Percentiles rank a stretch among this genome's conserved stretches.
Evolutionary conservation across 225 moss, liverwort and hornwort genomes (phyloP).

Genomic region (Sphagnum tenellum): DNA sequence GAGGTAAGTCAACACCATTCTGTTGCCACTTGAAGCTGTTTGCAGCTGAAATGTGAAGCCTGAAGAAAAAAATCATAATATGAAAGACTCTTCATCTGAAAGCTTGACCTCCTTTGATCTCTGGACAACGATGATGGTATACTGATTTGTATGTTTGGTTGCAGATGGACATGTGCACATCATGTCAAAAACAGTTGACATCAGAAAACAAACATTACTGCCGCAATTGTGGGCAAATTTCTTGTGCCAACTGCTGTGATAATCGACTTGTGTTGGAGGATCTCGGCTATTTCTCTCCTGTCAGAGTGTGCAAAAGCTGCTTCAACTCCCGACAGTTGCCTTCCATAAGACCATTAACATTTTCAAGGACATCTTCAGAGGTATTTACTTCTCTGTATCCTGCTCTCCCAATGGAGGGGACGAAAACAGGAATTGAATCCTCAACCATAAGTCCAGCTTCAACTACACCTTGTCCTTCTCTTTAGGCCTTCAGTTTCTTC

Average conservation of each 20-base stretch:
- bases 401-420: slow-evolving; percentile 22
- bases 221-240: slow-evolving; percentile 90
- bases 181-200: slow-evolving; percentile 57
- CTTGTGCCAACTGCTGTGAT: slow-evolving; percentile 73
- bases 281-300: slow-evolving; percentile 74
- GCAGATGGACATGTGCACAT: slow-evolving; percentile 69
- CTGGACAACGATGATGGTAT: too few species aligned
- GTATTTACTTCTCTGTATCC: slow-evolving; percentile 17
- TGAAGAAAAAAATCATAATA: too few species aligned
- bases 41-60: too few species aligned
- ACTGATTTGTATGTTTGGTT: not conserved
- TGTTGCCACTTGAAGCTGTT: not conserved
- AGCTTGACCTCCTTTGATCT: too few species aligned
- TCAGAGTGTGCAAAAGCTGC: slow-evolving; percentile 78
- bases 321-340: slow-evolving; percentile 47
- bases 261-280: slow-evolving; percentile 68
- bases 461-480: too few species aligned
- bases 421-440: slow-evolving; percentile 19
- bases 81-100: too few species aligned
- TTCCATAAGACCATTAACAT: slow-evolving; percentile 39
- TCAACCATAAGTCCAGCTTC: too few species aligned
- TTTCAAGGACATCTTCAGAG: slow-evolving; percentile 51
- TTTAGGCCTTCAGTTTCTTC: too few species aligned
- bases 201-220: slow-evolving; percentile 60
- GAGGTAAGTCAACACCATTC: slow-evolving; percentile 30